Percentiles rank a stretch among this genome's conserved stretches.
These are phyloP conservation scores for Phytophthora pisi DNA, from an alignment of 352 stramenopile species.

Conservation along the genomic window DNA sequence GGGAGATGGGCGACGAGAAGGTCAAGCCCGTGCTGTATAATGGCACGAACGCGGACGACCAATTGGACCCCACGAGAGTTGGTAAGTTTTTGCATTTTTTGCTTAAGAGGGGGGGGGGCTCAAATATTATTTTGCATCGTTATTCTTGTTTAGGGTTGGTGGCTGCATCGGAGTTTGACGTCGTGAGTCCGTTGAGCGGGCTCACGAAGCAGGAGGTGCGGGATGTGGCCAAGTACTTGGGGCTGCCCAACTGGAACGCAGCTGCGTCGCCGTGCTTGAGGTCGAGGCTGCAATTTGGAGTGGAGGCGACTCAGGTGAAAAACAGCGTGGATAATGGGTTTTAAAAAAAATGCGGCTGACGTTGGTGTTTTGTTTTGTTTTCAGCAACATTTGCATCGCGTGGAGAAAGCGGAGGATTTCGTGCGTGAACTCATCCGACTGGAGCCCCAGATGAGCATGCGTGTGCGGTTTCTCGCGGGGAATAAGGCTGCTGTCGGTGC, in stretches of 20 bases:
- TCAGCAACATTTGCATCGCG: constrained; percentile 70
- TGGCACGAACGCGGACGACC: constrained; percentile 97
- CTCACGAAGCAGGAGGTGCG: constrained; percentile 92
- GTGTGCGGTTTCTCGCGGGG: constrained; percentile 74
- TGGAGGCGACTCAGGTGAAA: constrained; percentile 88
- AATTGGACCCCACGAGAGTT: constrained; percentile 91
- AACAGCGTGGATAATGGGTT: not conserved
- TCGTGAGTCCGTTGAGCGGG: constrained; percentile 90
- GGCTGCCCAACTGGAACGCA: constrained; percentile 95
- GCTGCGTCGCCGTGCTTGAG: constrained; percentile 96
- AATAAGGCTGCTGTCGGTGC: constrained; percentile 77
- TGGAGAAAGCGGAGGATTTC: constrained; percentile 74
- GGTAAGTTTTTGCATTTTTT: constrained; percentile 36
- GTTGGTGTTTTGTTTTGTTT: not conserved
- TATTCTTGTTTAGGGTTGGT: constrained; percentile 75
- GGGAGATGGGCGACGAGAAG: not conserved
- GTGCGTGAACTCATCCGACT: constrained; percentile 55
- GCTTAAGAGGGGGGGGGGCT: not conserved
- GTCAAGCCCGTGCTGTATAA: constrained; percentile 91
- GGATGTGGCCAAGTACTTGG: constrained; percentile 89
- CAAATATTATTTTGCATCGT: constrained; percentile 9
- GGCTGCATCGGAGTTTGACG: constrained; percentile 92
- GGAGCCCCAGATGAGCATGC: constrained; percentile 59
- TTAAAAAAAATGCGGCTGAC: not conserved
- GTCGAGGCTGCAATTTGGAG: constrained; percentile 94